Evolutionary conservation across 768 basidiomycete species (phyloP), one percentile per base, ranked within the genome.

Genomic region (Russula sp.): DNA sequence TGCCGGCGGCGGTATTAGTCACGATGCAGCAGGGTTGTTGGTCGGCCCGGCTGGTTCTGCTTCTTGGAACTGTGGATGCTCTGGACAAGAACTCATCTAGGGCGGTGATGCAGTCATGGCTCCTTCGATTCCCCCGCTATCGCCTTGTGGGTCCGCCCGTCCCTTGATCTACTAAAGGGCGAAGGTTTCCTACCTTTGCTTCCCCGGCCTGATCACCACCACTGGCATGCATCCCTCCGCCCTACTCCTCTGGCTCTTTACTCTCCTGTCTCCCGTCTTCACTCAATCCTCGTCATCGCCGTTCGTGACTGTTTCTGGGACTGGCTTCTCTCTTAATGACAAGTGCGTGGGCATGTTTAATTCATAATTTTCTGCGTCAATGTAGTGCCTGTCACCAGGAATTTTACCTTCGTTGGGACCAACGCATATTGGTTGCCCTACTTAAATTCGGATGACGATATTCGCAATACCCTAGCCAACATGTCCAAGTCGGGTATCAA

Each of bases 401-500:
- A 38, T 16, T 76, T 83, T 61, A 67, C 69, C 46, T 83, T 78
- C 62, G 71, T 80, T 13, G 83, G 85, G 18, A 87, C 88, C 0
- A 85, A 85, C 63, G 84, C 81, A 1, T 88, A 88, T 74, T 90
- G 88, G 88, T 70, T 90, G 38, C 73, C 80, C 34, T 73, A 76
- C 48, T 71, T 89, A 38, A 85, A 86, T 70, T 72, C 76, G 30
- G 72, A 80, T 53, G 71, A 76, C 50, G 88, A 90, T 69, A 84
- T 90, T 51, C 77, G 81, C 71, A 69, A 76, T 54, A 84, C 86
- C 3, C 72, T 90, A 40, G 78, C 77, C 2, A 83, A 82, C 65
- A 86, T 90, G 60, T 80, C 82, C 14, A 77, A 79, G 2, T 72
- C 76, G 14, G 84, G 83, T 9, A 79, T 86, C 67, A 83, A 76